Percentiles rank a stretch among this genome's conserved stretches.
phyloP scores from a whole-genome alignment of 345 rosid species.

The Boechera divaricarpa region DNA sequence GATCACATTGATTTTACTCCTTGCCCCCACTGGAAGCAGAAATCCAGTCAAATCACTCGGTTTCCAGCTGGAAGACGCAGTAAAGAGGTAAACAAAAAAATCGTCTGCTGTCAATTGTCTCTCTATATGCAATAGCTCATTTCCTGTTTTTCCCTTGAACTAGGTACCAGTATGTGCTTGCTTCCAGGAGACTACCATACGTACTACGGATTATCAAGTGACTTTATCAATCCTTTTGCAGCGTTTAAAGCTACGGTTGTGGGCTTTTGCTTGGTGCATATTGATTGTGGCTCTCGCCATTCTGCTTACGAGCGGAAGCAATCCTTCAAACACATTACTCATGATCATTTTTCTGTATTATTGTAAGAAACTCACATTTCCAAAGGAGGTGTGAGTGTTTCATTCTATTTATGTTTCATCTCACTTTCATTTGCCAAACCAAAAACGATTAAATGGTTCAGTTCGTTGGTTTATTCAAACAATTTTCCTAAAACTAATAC shows the following conservation, averaged over 20 bases:
- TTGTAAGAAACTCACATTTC: background rate
- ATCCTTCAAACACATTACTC: background rate
- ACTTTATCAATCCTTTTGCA: background rate
- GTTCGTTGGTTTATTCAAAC: no score
- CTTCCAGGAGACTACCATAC: background rate
- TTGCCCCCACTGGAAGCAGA: background rate
- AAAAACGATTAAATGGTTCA: no score
- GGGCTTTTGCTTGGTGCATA: background rate
- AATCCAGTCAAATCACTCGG: background rate
- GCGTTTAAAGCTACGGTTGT: background rate
- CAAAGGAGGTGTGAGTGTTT: no score
- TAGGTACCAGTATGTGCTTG: constrained; percentile 9
- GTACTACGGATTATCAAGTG: background rate
- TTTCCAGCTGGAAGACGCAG: background rate
- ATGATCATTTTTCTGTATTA: background rate
- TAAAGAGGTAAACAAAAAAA: background rate
- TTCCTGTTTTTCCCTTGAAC: background rate
- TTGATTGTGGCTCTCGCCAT: background rate
- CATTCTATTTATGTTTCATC: no score
- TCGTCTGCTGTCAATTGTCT: background rate
- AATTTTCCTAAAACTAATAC: no score
- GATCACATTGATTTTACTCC: background rate
- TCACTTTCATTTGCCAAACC: no score
- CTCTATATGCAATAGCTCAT: background rate
- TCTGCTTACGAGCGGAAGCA: background rate